Base-by-base conservation (phyloP, 495 filamentous ascomycete species). In the Aspergillus sclerotioniger region DNA sequence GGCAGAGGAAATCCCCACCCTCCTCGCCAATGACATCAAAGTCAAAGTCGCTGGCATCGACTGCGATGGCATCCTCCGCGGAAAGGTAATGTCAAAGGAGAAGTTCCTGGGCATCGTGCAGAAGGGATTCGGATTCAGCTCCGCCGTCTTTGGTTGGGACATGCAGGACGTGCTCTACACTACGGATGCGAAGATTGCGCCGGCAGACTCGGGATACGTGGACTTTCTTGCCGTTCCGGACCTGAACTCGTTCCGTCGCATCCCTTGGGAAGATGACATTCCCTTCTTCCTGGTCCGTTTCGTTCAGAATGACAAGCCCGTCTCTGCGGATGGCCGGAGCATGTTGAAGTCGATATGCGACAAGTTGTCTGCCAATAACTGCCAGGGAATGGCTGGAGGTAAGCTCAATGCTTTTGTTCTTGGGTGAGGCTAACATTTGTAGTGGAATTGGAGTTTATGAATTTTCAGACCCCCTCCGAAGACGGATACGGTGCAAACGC, bases 381-480 rank as follows among this genome's bases (percentile, higher is more conserved):
- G 81, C 58, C 80, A 84, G 19, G 92, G 90, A 16, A 88, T 94
- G 86, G 90, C 92, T 56, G 92, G 92, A 82, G 89, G 91, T 95
- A 76, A 51, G 55, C 48, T 3, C 3, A 35, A 44, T 4, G 8
- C 6, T 8, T 28, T 12, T 15, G 0, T 8, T 7, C 8, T 35
- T n/a, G 6, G 16, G 19, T 47, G 37, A 49, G 3, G 13, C 16
- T n/a, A 57, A 15, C 1, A 1, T 13, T 7, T 8, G 16, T 57
- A 96, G 92, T 88, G 60, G 92, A 96, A 73, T 89, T 95, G 70
- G 92, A 96, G 70, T 96, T 96, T 80, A 96, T 86, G 79, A 90
- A 93, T 68, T 96, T 93, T 69, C 82, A 85, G 64, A 79, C 84
- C 28, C 90, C 90, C 25, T 69, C 69, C 0, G 53, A 73, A 58